These are phyloP conservation scores for Colletotrichum navitas DNA, from an alignment of 2,329 filamentous ascomycete genomes.

Conservation along the genomic window DNA sequence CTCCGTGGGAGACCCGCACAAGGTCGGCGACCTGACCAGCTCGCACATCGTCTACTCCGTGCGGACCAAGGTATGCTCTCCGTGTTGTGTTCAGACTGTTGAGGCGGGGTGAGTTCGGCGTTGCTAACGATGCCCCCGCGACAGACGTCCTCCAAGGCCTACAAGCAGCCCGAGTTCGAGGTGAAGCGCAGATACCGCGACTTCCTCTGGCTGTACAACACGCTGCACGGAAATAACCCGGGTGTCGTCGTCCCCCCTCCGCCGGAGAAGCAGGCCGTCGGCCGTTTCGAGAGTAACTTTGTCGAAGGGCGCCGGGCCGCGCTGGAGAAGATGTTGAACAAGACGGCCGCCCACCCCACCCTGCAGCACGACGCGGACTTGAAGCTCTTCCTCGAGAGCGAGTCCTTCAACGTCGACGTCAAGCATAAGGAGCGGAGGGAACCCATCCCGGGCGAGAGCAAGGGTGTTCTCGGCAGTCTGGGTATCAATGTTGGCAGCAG, in stretches of 20 bases:
- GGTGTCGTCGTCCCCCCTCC: constrained; percentile 95
- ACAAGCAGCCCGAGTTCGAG: constrained; percentile 90
- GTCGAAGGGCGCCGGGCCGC: constrained; percentile 93
- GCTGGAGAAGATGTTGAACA: constrained; percentile 97
- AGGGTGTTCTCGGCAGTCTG: constrained; percentile 90
- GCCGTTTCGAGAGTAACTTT: constrained; percentile 95
- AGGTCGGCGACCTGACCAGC: constrained; percentile 95
- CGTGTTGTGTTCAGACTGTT: neutral
- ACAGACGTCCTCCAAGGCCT: constrained; percentile 95
- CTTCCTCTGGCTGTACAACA: constrained; percentile 97
- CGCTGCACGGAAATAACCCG: constrained; percentile 92
- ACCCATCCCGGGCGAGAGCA: constrained; percentile 87
- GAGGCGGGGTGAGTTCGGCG: neutral
- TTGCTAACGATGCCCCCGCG: constrained; percentile 39
- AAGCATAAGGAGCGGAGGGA: constrained; percentile 98
- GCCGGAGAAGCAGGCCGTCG: constrained; percentile 97
- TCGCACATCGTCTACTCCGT: constrained; percentile 99
- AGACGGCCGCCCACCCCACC: constrained; percentile 88
- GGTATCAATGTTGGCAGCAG: constrained; percentile 82
- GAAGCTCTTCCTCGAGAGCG: constrained; percentile 97
- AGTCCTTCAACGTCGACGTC: constrained; percentile 94
- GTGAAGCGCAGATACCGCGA: constrained; percentile 95
- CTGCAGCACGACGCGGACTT: constrained; percentile 93
- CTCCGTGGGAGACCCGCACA: constrained; percentile 94
- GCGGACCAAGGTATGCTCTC: constrained; percentile 79